Conservation (phyloP, 257 asterid genomes). For the Jaltomata sinuosa region DNA sequence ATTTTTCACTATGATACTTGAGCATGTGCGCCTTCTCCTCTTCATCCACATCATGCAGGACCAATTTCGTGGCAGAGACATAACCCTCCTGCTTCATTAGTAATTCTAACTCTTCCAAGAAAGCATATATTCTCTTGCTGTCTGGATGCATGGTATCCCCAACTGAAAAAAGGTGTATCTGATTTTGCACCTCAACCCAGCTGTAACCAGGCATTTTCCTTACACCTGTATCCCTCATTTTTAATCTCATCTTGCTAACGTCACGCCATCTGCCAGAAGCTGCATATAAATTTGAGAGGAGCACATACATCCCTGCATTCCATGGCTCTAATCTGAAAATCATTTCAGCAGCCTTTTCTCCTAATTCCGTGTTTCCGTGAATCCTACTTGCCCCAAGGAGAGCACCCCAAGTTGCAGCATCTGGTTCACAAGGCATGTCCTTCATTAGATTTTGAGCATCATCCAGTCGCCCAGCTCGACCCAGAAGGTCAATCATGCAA, state of each 20-base stretch:
- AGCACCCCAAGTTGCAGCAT: constrained; percentile 98
- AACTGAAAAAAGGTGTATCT: constrained; percentile 69
- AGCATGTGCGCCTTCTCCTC: constrained; percentile 89
- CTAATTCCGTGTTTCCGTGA: constrained; percentile 70
- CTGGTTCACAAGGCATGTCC: constrained; percentile 79
- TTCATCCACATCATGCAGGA: constrained; percentile 91
- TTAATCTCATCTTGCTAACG: constrained; percentile 62
- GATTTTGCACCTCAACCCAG: constrained; percentile 81
- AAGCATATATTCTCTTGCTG: constrained; percentile 44
- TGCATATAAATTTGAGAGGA: constrained; percentile 82
- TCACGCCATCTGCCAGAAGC: constrained; percentile 86
- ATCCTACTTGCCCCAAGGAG: constrained; percentile 96
- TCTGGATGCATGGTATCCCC: constrained; percentile 75
- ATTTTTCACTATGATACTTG: constrained; percentile 80
- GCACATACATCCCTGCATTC: constrained; percentile 92
- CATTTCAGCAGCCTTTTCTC: constrained; percentile 92
- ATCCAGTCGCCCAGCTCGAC: constrained; percentile 79
- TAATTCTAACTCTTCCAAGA: constrained; percentile 66
- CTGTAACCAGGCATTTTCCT: constrained; percentile 74
- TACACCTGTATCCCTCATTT: constrained; percentile 70
- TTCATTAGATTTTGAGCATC: constrained; percentile 73
- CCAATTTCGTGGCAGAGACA: constrained; percentile 67
- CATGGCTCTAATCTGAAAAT: constrained; percentile 74
- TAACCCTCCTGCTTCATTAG: constrained; percentile 66
- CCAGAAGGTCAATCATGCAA: constrained; percentile 87